Percentiles rank a stretch among this genome's conserved stretches.
Evolutionary conservation across 495 filamentous ascomycete genomes (phyloP).

Genomic region (Niebla homalea): DNA sequence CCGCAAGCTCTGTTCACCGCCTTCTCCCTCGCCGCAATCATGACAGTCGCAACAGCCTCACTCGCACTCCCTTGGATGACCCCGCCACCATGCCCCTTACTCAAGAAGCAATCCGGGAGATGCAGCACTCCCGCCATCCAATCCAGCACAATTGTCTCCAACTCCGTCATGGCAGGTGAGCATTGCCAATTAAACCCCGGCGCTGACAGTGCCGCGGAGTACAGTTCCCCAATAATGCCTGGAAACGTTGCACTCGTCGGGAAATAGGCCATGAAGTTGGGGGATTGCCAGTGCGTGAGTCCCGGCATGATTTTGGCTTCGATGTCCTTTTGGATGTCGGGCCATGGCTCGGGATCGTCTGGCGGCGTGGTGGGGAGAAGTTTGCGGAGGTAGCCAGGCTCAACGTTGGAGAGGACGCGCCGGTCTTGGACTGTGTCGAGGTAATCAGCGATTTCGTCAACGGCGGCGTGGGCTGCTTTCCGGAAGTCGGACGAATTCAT

Average conservation of each 20-base stretch:
- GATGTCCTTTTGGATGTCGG: constrained; percentile 70
- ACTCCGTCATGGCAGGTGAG: constrained; percentile 85
- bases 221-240: constrained; percentile 85
- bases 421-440: constrained; percentile 61
- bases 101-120: constrained; percentile 65
- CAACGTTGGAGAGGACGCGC: constrained; percentile 61
- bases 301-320: constrained; percentile 84
- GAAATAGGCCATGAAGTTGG: constrained; percentile 96
- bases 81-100: constrained; percentile 67
- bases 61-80: constrained; percentile 92
- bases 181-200: constrained; percentile 98
- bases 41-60: constrained; percentile 74
- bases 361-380: constrained; percentile 67
- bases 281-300: constrained; percentile 90
- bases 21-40: constrained; percentile 82
- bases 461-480: constrained; percentile 52
- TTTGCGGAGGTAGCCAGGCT: constrained; percentile 76
- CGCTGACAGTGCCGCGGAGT: constrained; percentile 73
- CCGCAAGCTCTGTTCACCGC: constrained; percentile 31
- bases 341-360: constrained; percentile 61
- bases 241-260: constrained; percentile 74
- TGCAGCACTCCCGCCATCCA: constrained; percentile 69
- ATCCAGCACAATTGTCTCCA: constrained; percentile 89
- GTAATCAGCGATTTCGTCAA: constrained; percentile 48
- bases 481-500: constrained; percentile 83